Conservation (phyloP, 208 protist species). For the Leishmania aethiopica region DNA sequence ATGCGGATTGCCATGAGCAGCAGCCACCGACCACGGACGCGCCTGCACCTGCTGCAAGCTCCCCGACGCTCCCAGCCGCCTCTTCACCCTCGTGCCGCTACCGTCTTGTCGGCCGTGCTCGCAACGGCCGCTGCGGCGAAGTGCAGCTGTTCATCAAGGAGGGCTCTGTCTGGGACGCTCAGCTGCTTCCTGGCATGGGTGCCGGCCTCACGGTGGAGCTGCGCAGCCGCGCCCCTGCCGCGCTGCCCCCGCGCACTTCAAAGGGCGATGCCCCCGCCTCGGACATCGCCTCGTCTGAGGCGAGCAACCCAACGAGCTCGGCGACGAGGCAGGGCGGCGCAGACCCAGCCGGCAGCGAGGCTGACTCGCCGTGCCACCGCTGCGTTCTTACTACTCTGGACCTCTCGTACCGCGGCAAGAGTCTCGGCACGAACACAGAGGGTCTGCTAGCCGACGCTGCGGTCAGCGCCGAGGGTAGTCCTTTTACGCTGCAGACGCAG, state of each 20-base stretch:
- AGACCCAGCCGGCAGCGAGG: not conserved
- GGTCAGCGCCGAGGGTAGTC: conserved; percentile 70
- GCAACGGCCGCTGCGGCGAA: conserved; percentile 77
- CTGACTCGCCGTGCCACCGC: conserved; percentile 8
- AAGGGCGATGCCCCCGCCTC: not conserved
- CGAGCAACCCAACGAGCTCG: not conserved
- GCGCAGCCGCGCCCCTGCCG: conserved; percentile 1
- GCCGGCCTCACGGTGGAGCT: conserved; percentile 67
- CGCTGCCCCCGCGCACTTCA: not conserved
- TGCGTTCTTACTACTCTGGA: conserved; percentile 66
- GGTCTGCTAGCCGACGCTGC: conserved; percentile 39
- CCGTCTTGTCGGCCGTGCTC: conserved; percentile 50
- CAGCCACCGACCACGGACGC: not conserved
- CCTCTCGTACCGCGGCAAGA: conserved; percentile 85
- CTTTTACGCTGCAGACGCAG: conserved; percentile 51
- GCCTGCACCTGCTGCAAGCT: not conserved
- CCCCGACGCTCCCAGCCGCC: not conserved
- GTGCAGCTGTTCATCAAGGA: conserved; percentile 64
- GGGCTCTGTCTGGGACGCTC: conserved; percentile 48
- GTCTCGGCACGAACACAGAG: conserved; percentile 42
- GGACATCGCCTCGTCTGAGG: not conserved
- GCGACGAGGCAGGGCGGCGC: not conserved
- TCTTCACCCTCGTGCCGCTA: conserved; percentile 30
- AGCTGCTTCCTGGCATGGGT: conserved; percentile 38
- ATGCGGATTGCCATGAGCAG: not conserved